Conservation (phyloP, 2,329 filamentous ascomycete genomes). For the Microsporum ferrugineum region DNA sequence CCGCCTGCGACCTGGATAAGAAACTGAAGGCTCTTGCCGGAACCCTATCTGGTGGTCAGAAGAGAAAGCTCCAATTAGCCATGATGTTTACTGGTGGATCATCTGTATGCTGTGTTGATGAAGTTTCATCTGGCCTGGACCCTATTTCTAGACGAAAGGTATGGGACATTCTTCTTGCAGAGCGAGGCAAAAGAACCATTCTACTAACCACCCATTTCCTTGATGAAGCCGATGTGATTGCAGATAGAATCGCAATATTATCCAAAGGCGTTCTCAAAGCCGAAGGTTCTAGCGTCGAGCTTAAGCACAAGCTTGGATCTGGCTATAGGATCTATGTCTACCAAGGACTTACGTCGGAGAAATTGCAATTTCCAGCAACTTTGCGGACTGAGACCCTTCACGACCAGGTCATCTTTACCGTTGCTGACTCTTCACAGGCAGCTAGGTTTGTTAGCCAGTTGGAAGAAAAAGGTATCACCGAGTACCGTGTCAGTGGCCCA, state of each 20-base stretch:
- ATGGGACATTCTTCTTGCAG: conserved; percentile 83
- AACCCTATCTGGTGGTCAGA: conserved; percentile 82
- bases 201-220: conserved; percentile 87
- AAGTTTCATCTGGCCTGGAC: conserved; percentile 80
- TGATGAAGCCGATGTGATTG: conserved; percentile 81
- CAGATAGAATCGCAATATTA: conserved; percentile 78
- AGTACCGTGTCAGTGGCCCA: conserved; percentile 78
- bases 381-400: conserved; percentile 50
- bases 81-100: conserved; percentile 94
- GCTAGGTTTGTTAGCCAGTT: conserved; percentile 59
- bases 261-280: conserved; percentile 75
- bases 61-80: conserved; percentile 79
- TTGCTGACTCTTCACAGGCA: conserved; percentile 57
- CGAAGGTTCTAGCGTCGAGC: conserved; percentile 69
- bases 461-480: conserved; percentile 53
- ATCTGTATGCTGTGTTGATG: conserved; percentile 78
- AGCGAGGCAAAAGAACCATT: conserved; percentile 70
- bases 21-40: conserved; percentile 62
- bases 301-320: conserved; percentile 71
- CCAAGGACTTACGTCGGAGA: conserved; percentile 42
- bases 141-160: conserved; percentile 78
- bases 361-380: conserved; percentile 37
- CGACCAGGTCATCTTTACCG: conserved; percentile 62
- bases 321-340: conserved; percentile 74
- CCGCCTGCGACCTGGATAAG: conserved; percentile 59